Evolutionary conservation across 371 early-diverging fungal genomes (phyloP).

Genomic region (Lichtheimia ornata): DNA sequence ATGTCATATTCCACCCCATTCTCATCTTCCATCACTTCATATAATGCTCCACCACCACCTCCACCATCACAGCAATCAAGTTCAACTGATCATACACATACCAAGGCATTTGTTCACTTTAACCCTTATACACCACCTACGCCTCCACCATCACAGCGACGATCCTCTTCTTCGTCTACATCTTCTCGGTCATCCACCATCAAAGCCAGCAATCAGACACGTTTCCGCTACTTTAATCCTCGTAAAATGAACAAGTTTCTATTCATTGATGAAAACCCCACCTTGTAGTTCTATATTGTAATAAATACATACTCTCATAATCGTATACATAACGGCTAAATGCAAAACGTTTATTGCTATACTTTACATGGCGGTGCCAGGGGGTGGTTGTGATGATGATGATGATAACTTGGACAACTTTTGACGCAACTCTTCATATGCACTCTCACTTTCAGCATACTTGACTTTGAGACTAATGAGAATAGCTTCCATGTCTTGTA

Average conservation of each 20-base stretch:
- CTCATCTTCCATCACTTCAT: slow-evolving; percentile 6
- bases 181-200: slow-evolving; percentile 1
- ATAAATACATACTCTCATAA: background rate
- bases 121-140: slow-evolving; percentile 11
- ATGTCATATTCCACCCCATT: slow-evolving; percentile 6
- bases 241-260: slow-evolving; percentile 55
- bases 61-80: slow-evolving; percentile 5
- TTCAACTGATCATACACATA: slow-evolving; percentile 1
- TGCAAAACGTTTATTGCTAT: no score
- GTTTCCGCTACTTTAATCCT: slow-evolving; percentile 56
- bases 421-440: slow-evolving; percentile 52
- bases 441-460: slow-evolving; percentile 74
- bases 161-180: background rate
- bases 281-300: slow-evolving; percentile 7
- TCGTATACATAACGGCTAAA: background rate
- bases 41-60: background rate
- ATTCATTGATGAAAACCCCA: slow-evolving; percentile 55
- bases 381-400: no score
- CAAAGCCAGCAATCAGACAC: slow-evolving; percentile 22
- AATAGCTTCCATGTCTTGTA: slow-evolving; percentile 61
- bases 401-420: background rate
- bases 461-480: slow-evolving; percentile 66
- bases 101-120: slow-evolving; percentile 9
- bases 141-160: slow-evolving; percentile 3
- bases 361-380: no score